phyloP scores from a whole-genome alignment of 768 basidiomycete species.

The Pleurotus platypus region DNA sequence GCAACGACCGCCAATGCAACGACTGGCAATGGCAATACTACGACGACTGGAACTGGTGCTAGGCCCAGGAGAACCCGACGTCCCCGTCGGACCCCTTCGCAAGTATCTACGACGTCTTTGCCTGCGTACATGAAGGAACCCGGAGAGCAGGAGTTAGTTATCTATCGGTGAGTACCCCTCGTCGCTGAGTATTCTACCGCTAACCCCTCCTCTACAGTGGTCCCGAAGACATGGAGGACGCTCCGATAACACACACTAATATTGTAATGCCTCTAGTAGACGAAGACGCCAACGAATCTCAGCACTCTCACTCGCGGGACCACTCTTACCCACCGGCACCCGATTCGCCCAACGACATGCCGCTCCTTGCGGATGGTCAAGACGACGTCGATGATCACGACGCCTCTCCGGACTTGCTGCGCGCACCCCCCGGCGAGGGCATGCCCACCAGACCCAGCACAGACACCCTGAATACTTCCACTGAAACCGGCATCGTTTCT shows the following conservation, averaged over 20 bases:
- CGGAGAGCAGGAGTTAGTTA: conserved; percentile 77
- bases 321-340: conserved; percentile 36
- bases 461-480: conserved; percentile 26
- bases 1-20: conserved; percentile 22
- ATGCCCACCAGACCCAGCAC: conserved; percentile 20
- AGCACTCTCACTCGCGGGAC: conserved; percentile 24
- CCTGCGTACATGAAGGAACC: conserved; percentile 84
- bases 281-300: conserved; percentile 28
- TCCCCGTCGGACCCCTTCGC: conserved; percentile 65
- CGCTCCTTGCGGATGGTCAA: conserved; percentile 29
- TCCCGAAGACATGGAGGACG: conserved; percentile 52
- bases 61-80: conserved; percentile 39
- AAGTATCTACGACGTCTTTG: conserved; percentile 73
- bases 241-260: conserved; percentile 37
- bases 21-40: conserved; percentile 24
- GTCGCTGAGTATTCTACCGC: not conserved
- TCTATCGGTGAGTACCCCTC: conserved; percentile 38
- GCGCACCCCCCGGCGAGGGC: conserved; percentile 16
- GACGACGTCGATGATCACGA: conserved; percentile 23
- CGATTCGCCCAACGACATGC: conserved; percentile 34
- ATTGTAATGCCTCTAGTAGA: conserved; percentile 31
- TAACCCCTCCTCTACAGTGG: conserved; percentile 30
- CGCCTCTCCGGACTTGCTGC: conserved; percentile 15
- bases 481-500: conserved; percentile 26
- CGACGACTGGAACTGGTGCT: conserved; percentile 24